Base-by-base conservation (phyloP, 2,329 filamentous ascomycete species). In the Acephala macrosclerotiorum region DNA sequence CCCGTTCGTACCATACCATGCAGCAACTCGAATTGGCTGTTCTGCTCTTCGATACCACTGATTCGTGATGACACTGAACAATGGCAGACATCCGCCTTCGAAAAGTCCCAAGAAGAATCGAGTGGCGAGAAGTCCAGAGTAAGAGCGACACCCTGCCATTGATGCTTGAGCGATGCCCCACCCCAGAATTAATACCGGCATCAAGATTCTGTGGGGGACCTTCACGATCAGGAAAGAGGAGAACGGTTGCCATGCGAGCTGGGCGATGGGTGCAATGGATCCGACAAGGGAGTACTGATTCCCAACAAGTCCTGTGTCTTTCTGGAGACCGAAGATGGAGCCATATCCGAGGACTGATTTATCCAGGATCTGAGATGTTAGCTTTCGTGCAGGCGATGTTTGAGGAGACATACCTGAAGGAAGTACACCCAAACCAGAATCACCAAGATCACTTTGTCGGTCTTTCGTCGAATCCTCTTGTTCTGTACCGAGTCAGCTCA, bases 91-190 rank as follows among this genome's bases (percentile, higher is more conserved):
- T 76, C 89, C 90, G 20, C 87, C 87, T 80, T 93, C 89, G 66
- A 90, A 90, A 0, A 92, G 56, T 6, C 94, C 94, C 1, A 97
- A 84, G 77, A 97, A 94, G 82, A 97, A 97, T 47, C 93, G 87
- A 2, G 91, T 92, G 0, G 89, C 85, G 58, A 97, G 83, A 29
- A 97, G 81, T 1, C 93, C 92, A 40, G 84, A 81, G 79, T 94
- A 97, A 75, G 87, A 96, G 29, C 63, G 66, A 42, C 69, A 74
- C 3, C 77, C 81, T 1, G 81, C 81, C 82, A 84, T 83, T 26
- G 74, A 75, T 1, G 81, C 74, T 68, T 83, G 81, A 11, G 82
- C 79, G 62, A 83, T 77, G 2, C 82, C 82, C 82, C 82, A 84
- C 16, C 82, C 82, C 3, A 84, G 73, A 40, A 79, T 75, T 14